These are phyloP conservation scores for Lactarius indigo DNA, from an alignment of 768 basidiomycete genomes.

Conservation along the genomic window DNA sequence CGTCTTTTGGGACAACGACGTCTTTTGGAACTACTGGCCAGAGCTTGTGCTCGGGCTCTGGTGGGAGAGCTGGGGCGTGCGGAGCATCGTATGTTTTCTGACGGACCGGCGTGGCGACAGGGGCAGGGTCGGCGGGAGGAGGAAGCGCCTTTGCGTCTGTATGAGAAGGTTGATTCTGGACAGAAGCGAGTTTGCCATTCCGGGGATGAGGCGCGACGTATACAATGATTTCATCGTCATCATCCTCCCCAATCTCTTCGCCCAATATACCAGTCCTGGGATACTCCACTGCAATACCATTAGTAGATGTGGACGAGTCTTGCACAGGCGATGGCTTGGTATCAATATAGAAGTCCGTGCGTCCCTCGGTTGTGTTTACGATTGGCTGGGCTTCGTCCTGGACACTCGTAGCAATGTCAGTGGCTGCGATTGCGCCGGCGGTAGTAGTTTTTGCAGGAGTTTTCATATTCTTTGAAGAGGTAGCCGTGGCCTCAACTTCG, in stretches of 20 bases:
- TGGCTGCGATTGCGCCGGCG: neutral
- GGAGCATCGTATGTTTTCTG: neutral
- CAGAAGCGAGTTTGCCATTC: neutral
- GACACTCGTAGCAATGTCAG: neutral
- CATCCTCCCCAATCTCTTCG: slow-evolving; percentile 36
- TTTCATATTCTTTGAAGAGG: slow-evolving; percentile 13
- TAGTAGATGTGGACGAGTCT: neutral
- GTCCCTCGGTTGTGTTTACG: slow-evolving; percentile 30
- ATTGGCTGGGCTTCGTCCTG: neutral
- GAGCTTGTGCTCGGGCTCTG: neutral
- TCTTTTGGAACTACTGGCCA: neutral
- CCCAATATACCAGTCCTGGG: slow-evolving; percentile 12
- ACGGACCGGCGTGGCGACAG: slow-evolving; percentile 63
- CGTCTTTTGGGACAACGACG: neutral
- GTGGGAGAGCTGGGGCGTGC: neutral
- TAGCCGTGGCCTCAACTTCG: slow-evolving; percentile 35
- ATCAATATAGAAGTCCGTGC: slow-evolving; percentile 40
- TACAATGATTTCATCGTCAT: slow-evolving; percentile 74
- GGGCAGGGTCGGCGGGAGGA: neutral
- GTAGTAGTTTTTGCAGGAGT: no score
- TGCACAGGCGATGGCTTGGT: slow-evolving; percentile 21
- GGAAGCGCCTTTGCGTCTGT: neutral
- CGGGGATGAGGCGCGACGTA: slow-evolving; percentile 77
- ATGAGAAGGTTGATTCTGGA: neutral
- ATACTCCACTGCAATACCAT: slow-evolving; percentile 12